phyloP scores from a whole-genome alignment of 495 filamentous ascomycete genomes.

The Glonium stellatum region DNA sequence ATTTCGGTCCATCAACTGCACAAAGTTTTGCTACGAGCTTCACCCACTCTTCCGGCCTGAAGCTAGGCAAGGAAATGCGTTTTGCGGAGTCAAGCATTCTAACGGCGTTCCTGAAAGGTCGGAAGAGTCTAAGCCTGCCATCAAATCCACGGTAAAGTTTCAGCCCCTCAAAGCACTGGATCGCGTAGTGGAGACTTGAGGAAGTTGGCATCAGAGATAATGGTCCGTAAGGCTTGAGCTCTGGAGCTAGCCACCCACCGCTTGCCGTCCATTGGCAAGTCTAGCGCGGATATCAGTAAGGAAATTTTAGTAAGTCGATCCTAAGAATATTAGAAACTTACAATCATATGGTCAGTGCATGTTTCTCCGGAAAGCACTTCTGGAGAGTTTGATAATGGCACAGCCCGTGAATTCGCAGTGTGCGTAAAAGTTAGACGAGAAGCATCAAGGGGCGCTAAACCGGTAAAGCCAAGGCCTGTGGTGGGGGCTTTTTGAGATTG shows the following conservation, averaged over 20 bases:
- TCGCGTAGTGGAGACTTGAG: conserved; percentile 83
- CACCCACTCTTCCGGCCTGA: conserved; percentile 63
- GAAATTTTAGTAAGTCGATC: no score
- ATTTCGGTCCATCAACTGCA: conserved; percentile 64
- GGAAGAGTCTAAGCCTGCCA: conserved; percentile 77
- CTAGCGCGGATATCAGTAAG: no score
- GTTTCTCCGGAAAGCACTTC: conserved; percentile 31
- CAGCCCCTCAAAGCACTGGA: conserved; percentile 86
- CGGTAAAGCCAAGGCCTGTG: no score
- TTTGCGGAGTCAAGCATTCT: conserved; percentile 65
- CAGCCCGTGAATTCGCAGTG: conserved; percentile 57
- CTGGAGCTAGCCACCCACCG: conserved; percentile 69
- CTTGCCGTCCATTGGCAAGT: conserved; percentile 58
- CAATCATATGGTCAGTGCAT: conserved; percentile 89
- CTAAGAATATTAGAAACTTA: no score
- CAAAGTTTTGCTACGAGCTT: conserved; percentile 66
- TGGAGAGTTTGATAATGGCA: conserved; percentile 54
- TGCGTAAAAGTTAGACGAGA: conserved; percentile 64
- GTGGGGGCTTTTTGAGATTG: no score
- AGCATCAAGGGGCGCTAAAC: no score
- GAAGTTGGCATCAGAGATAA: conserved; percentile 77
- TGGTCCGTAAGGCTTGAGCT: conserved; percentile 73
- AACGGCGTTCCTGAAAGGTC: conserved; percentile 66
- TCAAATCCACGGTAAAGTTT: conserved; percentile 82
- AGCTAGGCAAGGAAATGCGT: conserved; percentile 71